phyloP scores from a whole-genome alignment of 2,329 filamentous ascomycete genomes.

The Penicillium janthinellum region DNA sequence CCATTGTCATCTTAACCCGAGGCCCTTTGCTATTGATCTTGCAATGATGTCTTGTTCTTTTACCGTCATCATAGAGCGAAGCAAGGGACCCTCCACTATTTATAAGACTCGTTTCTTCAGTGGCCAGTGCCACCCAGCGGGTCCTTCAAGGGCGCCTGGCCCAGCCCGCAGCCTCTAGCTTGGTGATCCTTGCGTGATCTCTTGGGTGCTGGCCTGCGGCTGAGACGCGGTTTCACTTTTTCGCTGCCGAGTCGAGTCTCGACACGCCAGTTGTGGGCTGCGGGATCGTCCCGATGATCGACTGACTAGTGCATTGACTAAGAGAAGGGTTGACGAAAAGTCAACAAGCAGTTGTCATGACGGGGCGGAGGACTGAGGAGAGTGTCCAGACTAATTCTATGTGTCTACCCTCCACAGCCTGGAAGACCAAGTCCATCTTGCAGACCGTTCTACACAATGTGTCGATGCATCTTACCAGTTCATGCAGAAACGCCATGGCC shows the following conservation, averaged over 20 bases:
- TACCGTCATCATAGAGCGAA: not conserved
- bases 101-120: not conserved
- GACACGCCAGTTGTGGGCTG: not conserved
- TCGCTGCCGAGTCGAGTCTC: not conserved
- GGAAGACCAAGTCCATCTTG: not conserved
- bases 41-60: not conserved
- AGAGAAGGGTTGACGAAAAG: not conserved
- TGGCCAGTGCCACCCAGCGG: not conserved
- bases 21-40: not conserved
- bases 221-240: slow-evolving; percentile 11
- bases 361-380: not conserved
- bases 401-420: not conserved
- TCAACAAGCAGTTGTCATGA: not conserved
- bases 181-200: slow-evolving; percentile 18
- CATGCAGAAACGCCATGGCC: slow-evolving; percentile 3
- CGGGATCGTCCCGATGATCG: slow-evolving; percentile 2
- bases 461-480: not conserved
- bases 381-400: too few species aligned
- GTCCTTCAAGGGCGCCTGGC: not conserved
- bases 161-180: slow-evolving; percentile 10
- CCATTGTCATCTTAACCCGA: not conserved
- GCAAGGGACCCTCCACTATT: slow-evolving; percentile 2
- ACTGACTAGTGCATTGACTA: slow-evolving; percentile 1
- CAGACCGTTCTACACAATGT: not conserved
- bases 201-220: slow-evolving; percentile 11